Evolutionary conservation across 2,329 filamentous ascomycete species (phyloP).

Genomic region (Epichloe uncinata): DNA sequence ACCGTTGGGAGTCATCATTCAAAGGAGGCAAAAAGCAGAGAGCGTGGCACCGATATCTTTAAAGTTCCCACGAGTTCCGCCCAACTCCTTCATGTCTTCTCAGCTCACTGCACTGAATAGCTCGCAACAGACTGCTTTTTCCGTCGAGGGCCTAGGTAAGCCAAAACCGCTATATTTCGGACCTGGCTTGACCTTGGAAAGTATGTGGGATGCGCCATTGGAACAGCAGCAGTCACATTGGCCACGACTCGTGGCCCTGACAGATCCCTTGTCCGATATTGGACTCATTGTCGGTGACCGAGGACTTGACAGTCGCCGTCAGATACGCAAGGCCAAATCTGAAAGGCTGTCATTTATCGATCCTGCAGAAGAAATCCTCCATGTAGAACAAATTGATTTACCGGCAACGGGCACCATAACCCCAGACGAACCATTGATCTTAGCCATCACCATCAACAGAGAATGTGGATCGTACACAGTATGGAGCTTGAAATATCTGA

Average conservation of each 20-base stretch:
- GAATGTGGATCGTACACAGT: slow-evolving; percentile 67
- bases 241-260: slow-evolving; percentile 69
- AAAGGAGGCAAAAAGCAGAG: slow-evolving; percentile 54
- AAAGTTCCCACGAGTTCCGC: slow-evolving; percentile 51
- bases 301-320: slow-evolving; percentile 23
- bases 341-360: slow-evolving; percentile 49
- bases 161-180: slow-evolving; percentile 40
- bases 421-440: slow-evolving; percentile 41
- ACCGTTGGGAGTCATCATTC: slow-evolving; percentile 71
- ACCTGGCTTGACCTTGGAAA: slow-evolving; percentile 40
- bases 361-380: slow-evolving; percentile 68
- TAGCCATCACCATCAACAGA: slow-evolving; percentile 71
- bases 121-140: slow-evolving; percentile 40
- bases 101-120: slow-evolving; percentile 42
- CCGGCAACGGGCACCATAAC: slow-evolving; percentile 26
- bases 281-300: slow-evolving; percentile 61
- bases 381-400: slow-evolving; percentile 57
- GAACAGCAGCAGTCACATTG: slow-evolving; percentile 45
- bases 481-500: slow-evolving; percentile 70
- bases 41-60: slow-evolving; percentile 37
- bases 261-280: slow-evolving; percentile 74
- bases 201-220: slow-evolving; percentile 41
- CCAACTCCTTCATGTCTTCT: slow-evolving; percentile 70
- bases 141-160: slow-evolving; percentile 41
- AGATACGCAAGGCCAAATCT: slow-evolving; percentile 19